These are phyloP conservation scores for Hypocreales sp. DNA, from an alignment of 2,329 filamentous ascomycete genomes.

Conservation along the genomic window DNA sequence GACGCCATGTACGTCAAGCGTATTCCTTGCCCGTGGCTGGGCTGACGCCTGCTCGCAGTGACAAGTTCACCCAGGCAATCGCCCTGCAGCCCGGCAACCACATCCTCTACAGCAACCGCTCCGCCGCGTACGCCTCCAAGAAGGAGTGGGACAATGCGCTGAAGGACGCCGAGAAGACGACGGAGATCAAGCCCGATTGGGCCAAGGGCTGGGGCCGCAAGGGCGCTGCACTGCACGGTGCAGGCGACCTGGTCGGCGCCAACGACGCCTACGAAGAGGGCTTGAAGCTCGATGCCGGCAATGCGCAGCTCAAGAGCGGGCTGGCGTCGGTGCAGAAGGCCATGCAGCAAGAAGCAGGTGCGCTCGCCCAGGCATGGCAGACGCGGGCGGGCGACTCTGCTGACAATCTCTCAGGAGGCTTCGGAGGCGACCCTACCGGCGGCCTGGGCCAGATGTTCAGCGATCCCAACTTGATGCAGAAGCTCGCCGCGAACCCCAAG, in stretches of 20 bases:
- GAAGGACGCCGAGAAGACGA: slow-evolving; percentile 83
- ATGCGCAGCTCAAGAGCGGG: slow-evolving; percentile 84
- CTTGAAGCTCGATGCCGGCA: slow-evolving; percentile 81
- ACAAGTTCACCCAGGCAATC: slow-evolving; percentile 91
- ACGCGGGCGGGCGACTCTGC: no score
- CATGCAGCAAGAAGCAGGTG: slow-evolving; percentile 46
- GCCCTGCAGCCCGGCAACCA: slow-evolving; percentile 78
- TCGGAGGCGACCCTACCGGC: slow-evolving; percentile 47
- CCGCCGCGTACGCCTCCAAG: slow-evolving; percentile 75
- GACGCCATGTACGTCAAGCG: slow-evolving; percentile 67
- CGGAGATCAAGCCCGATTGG: slow-evolving; percentile 93
- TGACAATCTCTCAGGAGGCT: no score
- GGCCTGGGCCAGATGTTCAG: slow-evolving; percentile 89
- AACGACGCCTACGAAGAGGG: slow-evolving; percentile 87
- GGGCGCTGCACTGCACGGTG: slow-evolving; percentile 77
- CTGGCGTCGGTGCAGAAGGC: slow-evolving; percentile 74
- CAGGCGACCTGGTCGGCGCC: slow-evolving; percentile 71
- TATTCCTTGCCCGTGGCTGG: neutral
- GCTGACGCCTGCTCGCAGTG: slow-evolving; percentile 31
- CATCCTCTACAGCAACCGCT: slow-evolving; percentile 95
- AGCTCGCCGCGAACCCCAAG: slow-evolving; percentile 90
- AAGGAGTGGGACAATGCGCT: slow-evolving; percentile 75
- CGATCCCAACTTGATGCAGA: slow-evolving; percentile 78
- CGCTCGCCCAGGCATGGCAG: slow-evolving; percentile 2
- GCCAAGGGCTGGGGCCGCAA: slow-evolving; percentile 92